Evolutionary conservation across 2,329 filamentous ascomycete species (phyloP).

Genomic region (Microcera coccophila): DNA sequence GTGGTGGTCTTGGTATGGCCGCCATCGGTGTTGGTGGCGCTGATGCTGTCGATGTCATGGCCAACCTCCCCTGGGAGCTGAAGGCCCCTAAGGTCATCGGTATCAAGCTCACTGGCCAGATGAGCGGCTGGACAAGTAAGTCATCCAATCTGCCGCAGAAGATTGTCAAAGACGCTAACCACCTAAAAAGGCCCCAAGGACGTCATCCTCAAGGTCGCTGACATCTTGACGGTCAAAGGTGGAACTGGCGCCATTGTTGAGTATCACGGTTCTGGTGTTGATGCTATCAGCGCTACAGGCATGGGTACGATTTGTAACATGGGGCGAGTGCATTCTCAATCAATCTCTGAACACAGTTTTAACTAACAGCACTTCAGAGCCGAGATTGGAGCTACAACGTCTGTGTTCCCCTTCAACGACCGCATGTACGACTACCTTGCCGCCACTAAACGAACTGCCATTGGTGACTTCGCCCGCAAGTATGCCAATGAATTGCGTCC

Average conservation of each 20-base stretch:
- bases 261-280: conserved; percentile 66
- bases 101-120: conserved; percentile 84
- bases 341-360: conserved; percentile 1
- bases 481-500: conserved; percentile 84
- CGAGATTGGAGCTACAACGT: conserved; percentile 82
- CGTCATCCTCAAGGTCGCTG: conserved; percentile 95
- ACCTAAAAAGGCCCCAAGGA: too few relatives aligned
- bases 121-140: conserved; percentile 95
- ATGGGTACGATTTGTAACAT: conserved; percentile 79
- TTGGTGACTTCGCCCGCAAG: conserved; percentile 81
- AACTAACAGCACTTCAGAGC: conserved; percentile 40
- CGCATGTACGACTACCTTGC: conserved; percentile 94
- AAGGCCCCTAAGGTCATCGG: conserved; percentile 97
- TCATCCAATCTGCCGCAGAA: background rate
- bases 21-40: conserved; percentile 97
- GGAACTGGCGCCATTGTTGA: conserved; percentile 89
- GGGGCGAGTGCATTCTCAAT: conserved; percentile 35
- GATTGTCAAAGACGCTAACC: conserved; percentile 5
- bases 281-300: conserved; percentile 76
- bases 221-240: conserved; percentile 95
- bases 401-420: conserved; percentile 96
- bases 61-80: conserved; percentile 92
- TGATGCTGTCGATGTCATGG: conserved; percentile 98
- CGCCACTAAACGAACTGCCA: conserved; percentile 84
- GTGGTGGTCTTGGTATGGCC: conserved; percentile 89